Evolutionary conservation across 2,329 filamentous ascomycete species (phyloP), one percentile per base, ranked within the genome.

Genomic region (Plectosphaerella plurivora): DNA sequence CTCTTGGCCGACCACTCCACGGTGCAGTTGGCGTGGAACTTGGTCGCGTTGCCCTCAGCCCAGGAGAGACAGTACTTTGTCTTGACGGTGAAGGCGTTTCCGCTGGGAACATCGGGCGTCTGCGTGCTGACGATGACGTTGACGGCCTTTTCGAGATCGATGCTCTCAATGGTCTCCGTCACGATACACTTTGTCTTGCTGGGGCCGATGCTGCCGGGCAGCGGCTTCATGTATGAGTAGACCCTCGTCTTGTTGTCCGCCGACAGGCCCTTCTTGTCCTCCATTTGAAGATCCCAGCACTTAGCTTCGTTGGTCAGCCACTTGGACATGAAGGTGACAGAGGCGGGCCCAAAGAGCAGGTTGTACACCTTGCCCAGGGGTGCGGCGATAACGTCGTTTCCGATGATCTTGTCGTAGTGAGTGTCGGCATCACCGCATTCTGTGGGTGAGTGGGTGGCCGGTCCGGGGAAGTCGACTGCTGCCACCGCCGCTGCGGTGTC

Each of bases 1-100:
- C 92, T 97, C 78, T 97, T 99, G 61, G 92, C 92, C 4, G 87
- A 87, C 95, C 95, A 99, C 65, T 99, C 95, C 44, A 97, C 89
- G 2, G 85, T 87, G 67, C 91, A 97, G 59, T 87, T 97, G 73
- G 93, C 87, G 56, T 94, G 84, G 28, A 99, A 73, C 25, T 91
- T 82, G 1, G 95, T 99, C 39, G 84, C 76, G 63, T 96, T 96
- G 56, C 86, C 87, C 49, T 94, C 85, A 4, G 86, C 91, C 94
- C 94, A 99, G 49, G 89, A 89, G 20, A 99, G 77, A 64, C 95
- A 96, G 65, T 97, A 99, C 61, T 88, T 89, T 3, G 94, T 99
- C 71, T 97, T 97, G 45, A 90, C 88, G 37, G 83, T 82, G 65
- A 99, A 99, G 4, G 96, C 82, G 64, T 91, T 96, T 35, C 94